These are phyloP conservation scores for Metschnikowia colocasiae DNA, from an alignment of 805 yeast species.

Conservation along the genomic window DNA sequence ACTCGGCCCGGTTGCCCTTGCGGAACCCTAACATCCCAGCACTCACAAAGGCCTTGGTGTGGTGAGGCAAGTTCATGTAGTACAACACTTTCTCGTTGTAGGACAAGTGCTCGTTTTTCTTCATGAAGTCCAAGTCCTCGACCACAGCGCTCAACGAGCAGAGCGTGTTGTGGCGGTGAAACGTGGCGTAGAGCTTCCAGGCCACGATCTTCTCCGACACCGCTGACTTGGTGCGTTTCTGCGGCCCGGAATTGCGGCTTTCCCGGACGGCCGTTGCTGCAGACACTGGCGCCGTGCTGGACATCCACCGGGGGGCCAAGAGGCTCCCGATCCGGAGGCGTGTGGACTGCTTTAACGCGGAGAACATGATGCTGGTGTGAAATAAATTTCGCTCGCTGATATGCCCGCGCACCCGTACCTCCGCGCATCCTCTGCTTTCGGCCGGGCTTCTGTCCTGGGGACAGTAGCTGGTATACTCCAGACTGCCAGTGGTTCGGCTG, in stretches of 20 bases:
- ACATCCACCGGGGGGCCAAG: background rate
- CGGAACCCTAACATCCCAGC: conserved; percentile 89
- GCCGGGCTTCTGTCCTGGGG: too few species aligned
- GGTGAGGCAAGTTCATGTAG: conserved; percentile 76
- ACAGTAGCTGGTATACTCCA: too few species aligned
- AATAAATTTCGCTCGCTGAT: conserved; percentile 2
- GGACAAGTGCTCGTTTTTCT: conserved; percentile 51
- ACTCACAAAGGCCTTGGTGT: conserved; percentile 59
- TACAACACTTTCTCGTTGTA: conserved; percentile 72
- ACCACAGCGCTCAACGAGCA: conserved; percentile 69
- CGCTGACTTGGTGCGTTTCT: background rate
- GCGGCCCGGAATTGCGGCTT: background rate
- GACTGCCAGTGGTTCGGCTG: too few species aligned
- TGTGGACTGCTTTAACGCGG: background rate
- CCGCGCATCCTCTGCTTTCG: background rate
- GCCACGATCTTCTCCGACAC: conserved; percentile 43
- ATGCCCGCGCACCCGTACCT: background rate
- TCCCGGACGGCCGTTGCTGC: background rate
- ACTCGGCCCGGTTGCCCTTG: conserved; percentile 85
- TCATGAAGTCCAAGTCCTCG: conserved; percentile 57
- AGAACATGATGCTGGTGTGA: background rate
- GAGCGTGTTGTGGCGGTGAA: conserved; percentile 80
- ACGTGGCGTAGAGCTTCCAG: conserved; percentile 71
- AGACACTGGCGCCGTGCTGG: background rate
- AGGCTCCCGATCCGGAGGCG: background rate